Evolutionary conservation across 148 eudicot genomes (phyloP), one percentile per base, ranked within the genome.

Genomic region (Limonium bicolor): DNA sequence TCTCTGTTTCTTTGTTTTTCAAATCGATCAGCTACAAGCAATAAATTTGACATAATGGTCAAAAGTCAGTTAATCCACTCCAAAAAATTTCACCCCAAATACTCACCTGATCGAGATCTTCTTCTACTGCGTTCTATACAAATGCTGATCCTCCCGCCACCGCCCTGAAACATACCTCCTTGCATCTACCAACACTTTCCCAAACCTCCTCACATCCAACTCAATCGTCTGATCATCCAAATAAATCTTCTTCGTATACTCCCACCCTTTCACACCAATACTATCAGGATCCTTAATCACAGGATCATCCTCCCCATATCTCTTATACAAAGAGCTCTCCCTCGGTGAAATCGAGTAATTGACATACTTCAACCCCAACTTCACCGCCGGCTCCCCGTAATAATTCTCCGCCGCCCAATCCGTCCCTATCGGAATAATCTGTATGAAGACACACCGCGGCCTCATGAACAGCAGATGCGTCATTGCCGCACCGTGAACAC

Each of bases 401-500:
- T 77, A 90, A 52, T 74, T 75, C 44, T 73, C 80, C 3, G 97
- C 79, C 0, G 88, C 85, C 97, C 97, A 84, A 15, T 77, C 86
- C 0, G 87, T 75, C 14, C 95, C 97, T 0, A 90, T 61, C 0
- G 97, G 97, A 5, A 84, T 30, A 4, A 90, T 72, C 59, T 84
- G 97, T 25, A 90, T 75, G 39, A 90, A 80, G 11, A 84, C 87
- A 7, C 70, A 65, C 1, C 76, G 66, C 0, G 93, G 93, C 36
- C 38, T 80, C 53, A 84, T 49, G 37, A 90, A 90, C 16, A 90
- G 66, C 43, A 80, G 71, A 44, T 90, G 92, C 15, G 85, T 71
- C 85, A 90, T 72, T 41, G 95, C 93, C 1, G 95, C 97, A 25
- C 95, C 97, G 20, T 90, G 97, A 36, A 80, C 93, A 2, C 97